These are phyloP conservation scores for Nelumbo lutea DNA, from an alignment of 164 flowering plant species.

Conservation along the genomic window DNA sequence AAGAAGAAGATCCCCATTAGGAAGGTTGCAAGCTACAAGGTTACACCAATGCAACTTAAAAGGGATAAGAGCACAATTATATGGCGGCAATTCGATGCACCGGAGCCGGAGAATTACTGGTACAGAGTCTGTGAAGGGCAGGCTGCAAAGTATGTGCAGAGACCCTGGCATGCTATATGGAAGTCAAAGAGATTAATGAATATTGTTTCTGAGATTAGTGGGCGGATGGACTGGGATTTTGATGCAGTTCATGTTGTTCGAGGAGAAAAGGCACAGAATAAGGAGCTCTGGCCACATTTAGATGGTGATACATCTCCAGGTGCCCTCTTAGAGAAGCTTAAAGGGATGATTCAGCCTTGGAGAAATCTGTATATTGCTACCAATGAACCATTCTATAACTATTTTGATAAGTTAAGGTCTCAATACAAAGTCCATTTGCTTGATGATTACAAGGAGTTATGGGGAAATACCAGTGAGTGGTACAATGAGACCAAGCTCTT, in stretches of 20 bases:
- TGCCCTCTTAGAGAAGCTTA: conserved; percentile 50
- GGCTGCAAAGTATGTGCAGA: conserved; percentile 69
- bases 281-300: conserved; percentile 84
- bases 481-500: conserved; percentile 70
- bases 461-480: conserved; percentile 91
- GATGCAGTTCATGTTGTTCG: conserved; percentile 96
- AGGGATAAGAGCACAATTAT: conserved; percentile 74
- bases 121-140: conserved; percentile 91
- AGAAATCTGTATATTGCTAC: conserved; percentile 86
- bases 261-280: conserved; percentile 84
- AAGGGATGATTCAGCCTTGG: conserved; percentile 56
- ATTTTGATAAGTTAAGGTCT: conserved; percentile 84
- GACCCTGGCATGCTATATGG: conserved; percentile 96
- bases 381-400: conserved; percentile 78
- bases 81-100: conserved; percentile 85
- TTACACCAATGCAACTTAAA: conserved; percentile 73
- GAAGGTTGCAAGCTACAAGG: conserved; percentile 65
- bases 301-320: conserved; percentile 84
- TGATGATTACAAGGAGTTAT: conserved; percentile 76
- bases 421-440: conserved; percentile 79
- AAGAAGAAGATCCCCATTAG: conserved; percentile 58
- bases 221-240: conserved; percentile 93
- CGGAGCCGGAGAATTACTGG: conserved; percentile 97
- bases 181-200: conserved; percentile 96
- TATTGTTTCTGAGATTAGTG: conserved; percentile 85